phyloP scores from a whole-genome alignment of 176 grass and related monocot species.

The Eremochloa ophiuroides region DNA sequence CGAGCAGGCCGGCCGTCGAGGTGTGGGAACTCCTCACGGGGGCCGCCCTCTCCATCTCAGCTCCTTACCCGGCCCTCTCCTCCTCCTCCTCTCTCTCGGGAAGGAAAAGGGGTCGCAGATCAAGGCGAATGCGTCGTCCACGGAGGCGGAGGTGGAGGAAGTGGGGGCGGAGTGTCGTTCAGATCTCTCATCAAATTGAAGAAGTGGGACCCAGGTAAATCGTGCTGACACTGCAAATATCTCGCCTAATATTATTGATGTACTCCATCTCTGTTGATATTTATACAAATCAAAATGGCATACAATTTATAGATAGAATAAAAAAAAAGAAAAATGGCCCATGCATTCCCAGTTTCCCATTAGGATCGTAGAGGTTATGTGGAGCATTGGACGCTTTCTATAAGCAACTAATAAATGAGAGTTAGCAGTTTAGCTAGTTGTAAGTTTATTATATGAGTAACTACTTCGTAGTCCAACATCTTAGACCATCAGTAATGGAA shows the following conservation, averaged over 20 bases:
- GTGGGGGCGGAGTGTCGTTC: not conserved
- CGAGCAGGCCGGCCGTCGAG: slow-evolving; percentile 68
- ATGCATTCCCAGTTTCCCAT: too few species aligned
- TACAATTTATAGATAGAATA: not conserved
- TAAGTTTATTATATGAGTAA: not conserved
- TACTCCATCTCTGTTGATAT: too few species aligned
- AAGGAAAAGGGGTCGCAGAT: not conserved
- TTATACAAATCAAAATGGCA: too few species aligned
- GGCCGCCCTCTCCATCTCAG: slow-evolving; percentile 44
- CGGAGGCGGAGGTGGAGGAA: not conserved
- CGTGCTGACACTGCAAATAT: not conserved
- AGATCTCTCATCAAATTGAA: not conserved
- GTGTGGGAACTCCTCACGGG: slow-evolving; percentile 80
- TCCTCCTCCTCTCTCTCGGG: not conserved
- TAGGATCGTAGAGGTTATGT: not conserved
- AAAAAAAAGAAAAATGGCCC: not conserved
- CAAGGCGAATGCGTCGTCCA: not conserved
- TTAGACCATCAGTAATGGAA: not conserved
- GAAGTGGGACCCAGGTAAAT: not conserved
- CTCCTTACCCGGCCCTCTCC: too few species aligned
- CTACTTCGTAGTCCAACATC: not conserved
- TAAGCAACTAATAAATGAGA: not conserved
- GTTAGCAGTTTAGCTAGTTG: not conserved
- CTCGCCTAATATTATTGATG: not conserved
- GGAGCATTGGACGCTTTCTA: not conserved